Evolutionary conservation across 768 basidiomycete genomes (phyloP).

Genomic region (Neoboletus brunneissimus): DNA sequence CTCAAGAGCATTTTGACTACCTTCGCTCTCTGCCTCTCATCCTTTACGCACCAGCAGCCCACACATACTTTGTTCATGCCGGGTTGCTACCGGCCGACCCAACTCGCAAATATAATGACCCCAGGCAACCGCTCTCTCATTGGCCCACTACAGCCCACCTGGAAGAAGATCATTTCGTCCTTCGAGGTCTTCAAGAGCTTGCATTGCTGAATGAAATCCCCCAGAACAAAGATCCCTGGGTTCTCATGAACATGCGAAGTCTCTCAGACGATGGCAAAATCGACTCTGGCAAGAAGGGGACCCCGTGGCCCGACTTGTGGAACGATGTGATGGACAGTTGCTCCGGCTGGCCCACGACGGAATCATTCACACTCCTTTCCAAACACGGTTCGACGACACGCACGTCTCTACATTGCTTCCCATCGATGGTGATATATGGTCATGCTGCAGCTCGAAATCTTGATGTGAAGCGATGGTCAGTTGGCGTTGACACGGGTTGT

Average conservation of each 20-base stretch:
- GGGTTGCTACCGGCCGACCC: constrained; percentile 79
- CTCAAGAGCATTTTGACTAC: constrained; percentile 64
- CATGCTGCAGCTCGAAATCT: constrained; percentile 79
- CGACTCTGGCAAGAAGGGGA: constrained; percentile 42
- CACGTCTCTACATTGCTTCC: constrained; percentile 55
- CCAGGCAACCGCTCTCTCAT: constrained; percentile 69
- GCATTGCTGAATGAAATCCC: constrained; percentile 65
- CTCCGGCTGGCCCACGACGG: constrained; percentile 40
- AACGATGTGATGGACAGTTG: constrained; percentile 61
- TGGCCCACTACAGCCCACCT: constrained; percentile 41
- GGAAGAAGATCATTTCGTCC: constrained; percentile 15
- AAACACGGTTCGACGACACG: constrained; percentile 3
- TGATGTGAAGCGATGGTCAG: constrained; percentile 77
- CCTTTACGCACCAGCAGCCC: constrained; percentile 71
- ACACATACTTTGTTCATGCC: constrained; percentile 78
- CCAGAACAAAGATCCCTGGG: constrained; percentile 79
- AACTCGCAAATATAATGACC: constrained; percentile 42
- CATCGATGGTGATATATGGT: constrained; percentile 81
- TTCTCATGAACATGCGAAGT: constrained; percentile 43
- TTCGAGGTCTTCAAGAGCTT: constrained; percentile 64
- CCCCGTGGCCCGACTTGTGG: constrained; percentile 78
- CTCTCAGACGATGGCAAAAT: constrained; percentile 39
- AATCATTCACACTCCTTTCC: neutral
- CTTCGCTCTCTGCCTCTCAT: constrained; percentile 70
- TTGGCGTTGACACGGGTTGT: constrained; percentile 88